A percentile compares a stretch with the other conserved stretches of the same genome.
phyloP scores from a whole-genome alignment of 192 early-diverging fungal species.

The Dissophora globulifera region DNA sequence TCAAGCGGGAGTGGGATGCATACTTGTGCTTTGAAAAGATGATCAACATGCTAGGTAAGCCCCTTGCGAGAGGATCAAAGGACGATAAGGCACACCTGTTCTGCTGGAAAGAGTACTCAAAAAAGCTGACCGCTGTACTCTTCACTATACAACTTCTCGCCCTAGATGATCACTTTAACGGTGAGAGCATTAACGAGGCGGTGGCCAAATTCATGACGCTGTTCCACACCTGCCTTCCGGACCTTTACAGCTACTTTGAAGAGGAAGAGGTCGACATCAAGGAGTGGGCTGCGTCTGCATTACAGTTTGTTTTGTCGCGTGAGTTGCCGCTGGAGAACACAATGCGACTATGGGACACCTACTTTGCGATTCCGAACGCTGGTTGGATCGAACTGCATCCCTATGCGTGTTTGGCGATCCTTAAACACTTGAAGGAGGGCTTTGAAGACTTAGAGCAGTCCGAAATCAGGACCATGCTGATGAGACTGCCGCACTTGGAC shows the following conservation, averaged over 20 bases:
- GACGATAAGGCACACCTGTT: too few species aligned
- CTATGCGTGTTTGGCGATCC: slow-evolving; percentile 68
- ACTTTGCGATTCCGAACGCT: slow-evolving; percentile 72
- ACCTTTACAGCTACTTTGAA: slow-evolving; percentile 93
- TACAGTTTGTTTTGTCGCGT: slow-evolving; percentile 77
- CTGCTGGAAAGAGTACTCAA: too few species aligned
- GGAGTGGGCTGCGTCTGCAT: slow-evolving; percentile 87
- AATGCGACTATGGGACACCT: slow-evolving; percentile 86
- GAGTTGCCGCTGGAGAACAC: slow-evolving; percentile 84
- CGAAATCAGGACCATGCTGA: slow-evolving; percentile 84
- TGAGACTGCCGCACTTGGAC: slow-evolving; percentile 78
- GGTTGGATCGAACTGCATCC: slow-evolving; percentile 29
- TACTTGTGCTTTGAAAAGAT: slow-evolving; percentile 85
- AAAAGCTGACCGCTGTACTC: background rate
- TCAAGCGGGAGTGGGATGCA: slow-evolving; percentile 77
- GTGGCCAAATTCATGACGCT: slow-evolving; percentile 88
- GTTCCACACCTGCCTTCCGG: slow-evolving; percentile 84
- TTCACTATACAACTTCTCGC: slow-evolving; percentile 5
- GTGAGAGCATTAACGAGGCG: slow-evolving; percentile 74
- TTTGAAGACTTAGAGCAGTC: slow-evolving; percentile 92
- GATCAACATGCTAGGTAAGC: slow-evolving; percentile 70
- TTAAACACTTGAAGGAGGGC: slow-evolving; percentile 77
- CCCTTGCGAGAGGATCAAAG: too few species aligned
- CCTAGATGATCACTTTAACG: slow-evolving; percentile 74
- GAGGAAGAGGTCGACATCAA: slow-evolving; percentile 92